Base-by-base conservation (phyloP, 352 stramenopile species). In the Aphanomyces cochlioides region DNA sequence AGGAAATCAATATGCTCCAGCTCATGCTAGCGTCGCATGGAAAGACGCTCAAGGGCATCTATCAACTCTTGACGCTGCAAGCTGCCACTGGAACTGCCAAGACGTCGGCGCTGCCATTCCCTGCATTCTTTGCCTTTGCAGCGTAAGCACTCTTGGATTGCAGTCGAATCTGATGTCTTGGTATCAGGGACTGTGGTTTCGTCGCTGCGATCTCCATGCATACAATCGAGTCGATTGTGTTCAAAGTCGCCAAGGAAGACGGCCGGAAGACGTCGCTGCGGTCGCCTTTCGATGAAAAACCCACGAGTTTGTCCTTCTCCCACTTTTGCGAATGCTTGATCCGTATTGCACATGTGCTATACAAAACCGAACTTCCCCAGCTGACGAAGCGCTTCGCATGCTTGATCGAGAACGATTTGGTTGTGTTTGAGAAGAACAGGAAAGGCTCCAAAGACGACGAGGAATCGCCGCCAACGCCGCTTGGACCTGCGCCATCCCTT, bases 251-350 rank as follows among this genome's bases (percentile, higher is more conserved):
- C 21, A 69, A 69, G 47, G 63, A 69, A n/a, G 50, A 58, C n/a
- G n/a, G 50, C 50, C 28, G 37, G 50, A 34, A n/a, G 50, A 34
- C 13, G 45, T 53, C 50, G 7, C 28, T 28, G 28, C 28, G 28
- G 28, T 28, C 28, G 28, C 28, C 28, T 28, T 10, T 12, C 48
- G 63, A 69, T 17, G 63, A 69, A n/a, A 36, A 47, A 6, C 37
- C 39, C 19, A 56, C 63, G 17, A 34, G 47, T 8, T 61, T 69
- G 50, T 58, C 63, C 19, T 69, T 60, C n/a, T 21, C 63, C 7
- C 63, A 69, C 12, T 69, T 69, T 40, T 69, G 63, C 50, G 63
- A 69, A 40, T 69, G 63, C n/a, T 47, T 69, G 7, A 36, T 69
- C 15, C 63, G 63, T 3, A 17, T 69, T 12, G 63, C 63, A 3